Conservation (phyloP, 1,284 basidiomycete genomes). For the Naganishia cerealis region DNA sequence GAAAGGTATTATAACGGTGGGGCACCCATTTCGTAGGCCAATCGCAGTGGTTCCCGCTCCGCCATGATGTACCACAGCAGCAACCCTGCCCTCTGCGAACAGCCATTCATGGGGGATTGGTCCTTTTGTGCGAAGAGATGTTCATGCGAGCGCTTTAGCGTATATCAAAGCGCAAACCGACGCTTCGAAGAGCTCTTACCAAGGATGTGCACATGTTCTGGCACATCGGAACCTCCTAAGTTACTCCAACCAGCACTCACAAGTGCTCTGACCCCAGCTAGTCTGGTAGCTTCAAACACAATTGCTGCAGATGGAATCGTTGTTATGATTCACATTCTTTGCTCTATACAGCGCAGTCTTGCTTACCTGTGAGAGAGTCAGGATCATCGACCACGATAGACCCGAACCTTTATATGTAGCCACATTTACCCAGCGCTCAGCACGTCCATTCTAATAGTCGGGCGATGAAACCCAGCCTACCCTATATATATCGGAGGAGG, state of each 20-base stretch:
- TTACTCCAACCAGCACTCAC: constrained; percentile 68
- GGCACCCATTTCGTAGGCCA: constrained; percentile 64
- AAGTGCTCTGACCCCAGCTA: constrained; percentile 62
- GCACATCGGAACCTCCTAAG: constrained; percentile 58
- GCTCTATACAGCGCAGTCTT: neutral
- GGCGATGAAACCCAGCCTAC: constrained; percentile 44
- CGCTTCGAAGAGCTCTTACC: constrained; percentile 26
- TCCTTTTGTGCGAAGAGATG: constrained; percentile 40
- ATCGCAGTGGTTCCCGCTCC: constrained; percentile 68
- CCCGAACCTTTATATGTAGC: constrained; percentile 57
- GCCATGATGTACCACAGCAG: constrained; percentile 70
- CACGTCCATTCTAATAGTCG: neutral
- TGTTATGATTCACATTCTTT: neutral
- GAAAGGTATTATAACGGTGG: constrained; percentile 68
- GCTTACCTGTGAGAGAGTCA: constrained; percentile 59
- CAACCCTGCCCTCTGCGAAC: constrained; percentile 60
- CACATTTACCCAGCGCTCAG: neutral
- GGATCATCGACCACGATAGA: constrained; percentile 67
- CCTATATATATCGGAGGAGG: constrained; percentile 65
- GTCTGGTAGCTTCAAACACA: constrained; percentile 62
- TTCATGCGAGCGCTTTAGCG: neutral
- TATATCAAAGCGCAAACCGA: neutral
- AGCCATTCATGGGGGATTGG: constrained; percentile 72
- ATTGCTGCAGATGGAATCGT: constrained; percentile 47
- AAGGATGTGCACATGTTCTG: constrained; percentile 63